Conservation (phyloP, 177 flowering plant species). For the Vitis hybrid region DNA sequence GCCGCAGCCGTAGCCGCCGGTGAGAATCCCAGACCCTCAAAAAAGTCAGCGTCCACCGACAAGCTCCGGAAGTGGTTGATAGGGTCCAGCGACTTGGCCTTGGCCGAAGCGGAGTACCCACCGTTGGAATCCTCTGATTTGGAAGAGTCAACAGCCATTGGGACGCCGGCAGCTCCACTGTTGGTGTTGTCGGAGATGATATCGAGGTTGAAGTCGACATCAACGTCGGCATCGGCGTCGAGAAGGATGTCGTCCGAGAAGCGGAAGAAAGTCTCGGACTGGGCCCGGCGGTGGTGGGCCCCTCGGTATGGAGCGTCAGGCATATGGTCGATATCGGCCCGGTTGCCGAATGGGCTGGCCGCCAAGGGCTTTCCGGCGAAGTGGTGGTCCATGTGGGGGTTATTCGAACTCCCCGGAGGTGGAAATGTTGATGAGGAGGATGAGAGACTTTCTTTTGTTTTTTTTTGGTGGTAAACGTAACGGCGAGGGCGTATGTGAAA, state of each 20-base stretch:
- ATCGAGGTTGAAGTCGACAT: conserved; percentile 52
- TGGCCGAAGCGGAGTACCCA: background rate
- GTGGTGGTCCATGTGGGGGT: background rate
- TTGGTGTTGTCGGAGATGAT: conserved; percentile 34
- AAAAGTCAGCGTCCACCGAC: conserved; percentile 86
- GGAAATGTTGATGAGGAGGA: background rate
- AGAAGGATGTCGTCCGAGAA: conserved; percentile 72
- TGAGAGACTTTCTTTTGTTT: background rate
- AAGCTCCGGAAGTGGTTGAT: conserved; percentile 65
- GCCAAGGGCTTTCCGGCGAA: conserved; percentile 8
- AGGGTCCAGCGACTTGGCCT: background rate
- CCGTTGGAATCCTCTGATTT: conserved; percentile 35
- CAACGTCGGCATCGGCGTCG: conserved; percentile 45
- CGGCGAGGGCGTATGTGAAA: background rate
- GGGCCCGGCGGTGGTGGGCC: conserved; percentile 76
- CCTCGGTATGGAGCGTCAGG: conserved; percentile 57
- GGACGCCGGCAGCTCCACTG: conserved; percentile 13
- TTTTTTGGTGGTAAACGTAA: background rate
- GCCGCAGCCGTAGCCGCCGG: conserved; percentile 13
- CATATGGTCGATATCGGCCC: conserved; percentile 41
- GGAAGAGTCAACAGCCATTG: conserved; percentile 27
- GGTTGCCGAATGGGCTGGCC: background rate
- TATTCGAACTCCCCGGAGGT: too few species aligned
- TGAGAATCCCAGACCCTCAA: conserved; percentile 55
- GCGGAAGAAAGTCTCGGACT: conserved; percentile 76